A percentile compares a stretch with the other conserved stretches of the same genome.
These are phyloP conservation scores for Corchorus capsularis DNA, from an alignment of 345 rosid species.

Conservation along the genomic window DNA sequence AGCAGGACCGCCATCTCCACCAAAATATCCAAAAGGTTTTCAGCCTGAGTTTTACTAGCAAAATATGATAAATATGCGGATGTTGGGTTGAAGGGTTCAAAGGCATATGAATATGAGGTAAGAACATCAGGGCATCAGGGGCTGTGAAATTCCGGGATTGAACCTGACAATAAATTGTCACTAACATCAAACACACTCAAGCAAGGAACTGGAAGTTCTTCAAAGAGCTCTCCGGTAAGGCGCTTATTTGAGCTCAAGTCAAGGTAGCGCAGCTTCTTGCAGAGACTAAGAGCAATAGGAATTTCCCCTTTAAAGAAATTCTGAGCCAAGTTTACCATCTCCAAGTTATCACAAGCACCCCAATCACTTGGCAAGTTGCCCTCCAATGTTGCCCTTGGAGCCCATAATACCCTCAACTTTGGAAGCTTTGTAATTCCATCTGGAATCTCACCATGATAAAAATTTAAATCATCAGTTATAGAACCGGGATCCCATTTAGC, in stretches of 20 bases:
- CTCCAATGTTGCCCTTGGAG: slow-evolving; percentile 72
- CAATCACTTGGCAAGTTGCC: slow-evolving; percentile 62
- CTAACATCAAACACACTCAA: slow-evolving; percentile 81
- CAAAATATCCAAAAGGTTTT: slow-evolving; percentile 28
- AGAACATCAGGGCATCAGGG: slow-evolving; percentile 54
- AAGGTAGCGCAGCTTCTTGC: slow-evolving; percentile 69
- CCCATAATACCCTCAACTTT: slow-evolving; percentile 80
- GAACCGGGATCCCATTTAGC: slow-evolving; percentile 41
- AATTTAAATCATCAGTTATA: slow-evolving; percentile 70
- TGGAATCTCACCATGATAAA: slow-evolving; percentile 72
- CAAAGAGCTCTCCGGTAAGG: slow-evolving; percentile 57
- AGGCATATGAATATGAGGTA: slow-evolving; percentile 32
- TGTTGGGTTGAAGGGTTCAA: slow-evolving; percentile 35
- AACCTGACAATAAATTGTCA: slow-evolving; percentile 64
- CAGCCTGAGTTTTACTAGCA: slow-evolving; percentile 43
- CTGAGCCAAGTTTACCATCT: slow-evolving; percentile 75
- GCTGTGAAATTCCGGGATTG: slow-evolving; percentile 65
- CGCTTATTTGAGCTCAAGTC: slow-evolving; percentile 65
- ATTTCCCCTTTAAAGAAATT: slow-evolving; percentile 68
- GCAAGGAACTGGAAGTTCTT: slow-evolving; percentile 71
- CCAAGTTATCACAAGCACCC: slow-evolving; percentile 75
- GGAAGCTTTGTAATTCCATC: slow-evolving; percentile 60
- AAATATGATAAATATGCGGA: slow-evolving; percentile 62
- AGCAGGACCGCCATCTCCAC: slow-evolving; percentile 41
- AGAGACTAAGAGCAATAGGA: slow-evolving; percentile 50